phyloP scores from a whole-genome alignment of 2,329 filamentous ascomycete genomes.

The Cercospora sp. region DNA sequence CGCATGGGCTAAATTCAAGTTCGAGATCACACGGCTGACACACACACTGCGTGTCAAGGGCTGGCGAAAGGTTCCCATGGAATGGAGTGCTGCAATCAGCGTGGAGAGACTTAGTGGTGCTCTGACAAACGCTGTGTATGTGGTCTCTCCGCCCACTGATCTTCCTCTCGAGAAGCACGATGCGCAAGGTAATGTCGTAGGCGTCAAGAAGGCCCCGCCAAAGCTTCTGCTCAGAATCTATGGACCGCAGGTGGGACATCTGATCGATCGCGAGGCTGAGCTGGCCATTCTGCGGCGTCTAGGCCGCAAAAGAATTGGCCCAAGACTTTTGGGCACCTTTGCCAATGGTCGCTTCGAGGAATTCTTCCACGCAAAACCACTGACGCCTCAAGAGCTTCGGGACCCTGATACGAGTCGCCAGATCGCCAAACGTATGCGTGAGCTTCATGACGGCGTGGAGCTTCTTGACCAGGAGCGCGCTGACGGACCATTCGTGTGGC shows the following conservation, averaged over 20 bases:
- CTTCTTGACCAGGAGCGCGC: constrained; percentile 75
- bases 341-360: constrained; percentile 94
- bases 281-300: constrained; percentile 81
- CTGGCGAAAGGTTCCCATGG: constrained; percentile 80
- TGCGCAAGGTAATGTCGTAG: constrained; percentile 38
- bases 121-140: constrained; percentile 94
- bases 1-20: constrained; percentile 85
- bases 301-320: constrained; percentile 89
- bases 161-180: constrained; percentile 48
- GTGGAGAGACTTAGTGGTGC: constrained; percentile 84
- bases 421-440: constrained; percentile 96
- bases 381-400: constrained; percentile 75
- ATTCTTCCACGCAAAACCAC: constrained; percentile 80
- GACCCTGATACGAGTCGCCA: constrained; percentile 81
- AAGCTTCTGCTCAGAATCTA: constrained; percentile 91
- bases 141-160: constrained; percentile 77
- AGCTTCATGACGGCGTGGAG: constrained; percentile 91
- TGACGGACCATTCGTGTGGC: constrained; percentile 79
- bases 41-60: constrained; percentile 90
- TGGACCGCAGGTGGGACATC: constrained; percentile 88
- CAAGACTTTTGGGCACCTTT: constrained; percentile 87
- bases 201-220: constrained; percentile 51
- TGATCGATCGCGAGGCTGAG: constrained; percentile 92
- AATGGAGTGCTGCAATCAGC: constrained; percentile 65
- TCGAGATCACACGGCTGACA: constrained; percentile 82